Percentiles rank a stretch among this genome's conserved stretches.
Conservation (phyloP, 2,329 filamentous ascomycete genomes). For the Phoma herbarum region DNA sequence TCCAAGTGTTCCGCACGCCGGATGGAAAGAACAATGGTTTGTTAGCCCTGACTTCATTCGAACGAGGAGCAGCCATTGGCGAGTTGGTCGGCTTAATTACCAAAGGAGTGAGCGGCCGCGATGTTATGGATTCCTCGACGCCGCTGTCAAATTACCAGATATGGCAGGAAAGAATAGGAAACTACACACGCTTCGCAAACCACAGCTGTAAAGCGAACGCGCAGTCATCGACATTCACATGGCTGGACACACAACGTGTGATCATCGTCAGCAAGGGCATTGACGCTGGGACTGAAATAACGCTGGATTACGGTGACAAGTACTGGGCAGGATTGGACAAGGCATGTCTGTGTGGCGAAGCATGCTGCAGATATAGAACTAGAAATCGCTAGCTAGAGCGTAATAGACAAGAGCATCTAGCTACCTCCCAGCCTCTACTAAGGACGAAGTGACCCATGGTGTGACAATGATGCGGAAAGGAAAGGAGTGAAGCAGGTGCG, state of each 20-base stretch:
- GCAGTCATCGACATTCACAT: constrained; percentile 66
- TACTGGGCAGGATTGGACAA: constrained; percentile 67
- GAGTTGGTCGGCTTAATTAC: constrained; percentile 67
- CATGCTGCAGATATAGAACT: constrained; percentile 59
- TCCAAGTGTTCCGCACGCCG: constrained; percentile 63
- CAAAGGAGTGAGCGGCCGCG: constrained; percentile 60
- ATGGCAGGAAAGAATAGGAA: constrained; percentile 65
- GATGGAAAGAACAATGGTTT: constrained; percentile 66
- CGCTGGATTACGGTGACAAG: constrained; percentile 66
- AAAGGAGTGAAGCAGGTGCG: neutral
- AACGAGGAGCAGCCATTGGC: constrained; percentile 62
- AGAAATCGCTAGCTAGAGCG: constrained; percentile 4
- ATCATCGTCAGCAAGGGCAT: constrained; percentile 66
- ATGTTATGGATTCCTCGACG: constrained; percentile 62
- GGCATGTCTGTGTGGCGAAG: constrained; percentile 63
- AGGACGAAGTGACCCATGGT: neutral
- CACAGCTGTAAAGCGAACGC: constrained; percentile 67
- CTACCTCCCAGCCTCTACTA: neutral
- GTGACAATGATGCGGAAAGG: neutral
- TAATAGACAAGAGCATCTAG: neutral
- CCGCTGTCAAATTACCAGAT: constrained; percentile 67
- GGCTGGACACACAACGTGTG: constrained; percentile 64
- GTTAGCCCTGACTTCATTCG: constrained; percentile 57
- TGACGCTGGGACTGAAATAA: constrained; percentile 62
- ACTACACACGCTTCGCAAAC: constrained; percentile 68